phyloP scores from a whole-genome alignment of 2,329 filamentous ascomycete genomes.

The Teratosphaeria zuluensis region DNA sequence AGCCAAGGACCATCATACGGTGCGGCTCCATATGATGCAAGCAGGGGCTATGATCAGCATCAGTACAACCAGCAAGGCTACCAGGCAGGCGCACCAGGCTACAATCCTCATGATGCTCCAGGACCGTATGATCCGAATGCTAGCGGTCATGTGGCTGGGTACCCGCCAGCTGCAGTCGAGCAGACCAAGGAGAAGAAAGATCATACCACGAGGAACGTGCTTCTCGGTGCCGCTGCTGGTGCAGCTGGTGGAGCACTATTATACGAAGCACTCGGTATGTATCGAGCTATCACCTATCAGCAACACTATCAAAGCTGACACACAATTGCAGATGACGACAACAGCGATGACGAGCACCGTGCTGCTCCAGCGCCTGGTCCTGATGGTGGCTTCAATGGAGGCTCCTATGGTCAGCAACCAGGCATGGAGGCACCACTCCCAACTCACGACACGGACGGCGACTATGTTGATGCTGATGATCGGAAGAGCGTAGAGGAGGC shows the following conservation, averaged over 20 bases:
- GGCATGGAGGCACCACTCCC: conserved; percentile 3
- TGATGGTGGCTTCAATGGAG: neutral
- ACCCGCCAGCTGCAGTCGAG: conserved; percentile 13
- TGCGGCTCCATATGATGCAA: conserved; percentile 15
- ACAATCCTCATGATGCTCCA: conserved; percentile 2
- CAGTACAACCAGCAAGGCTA: conserved; percentile 1
- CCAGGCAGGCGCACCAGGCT: conserved; percentile 4
- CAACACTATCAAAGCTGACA: conserved; percentile 7
- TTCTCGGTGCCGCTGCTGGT: conserved; percentile 49
- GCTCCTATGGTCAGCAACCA: neutral
- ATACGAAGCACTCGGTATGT: conserved; percentile 47
- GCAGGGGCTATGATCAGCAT: conserved; percentile 1
- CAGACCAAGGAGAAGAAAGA: conserved; percentile 26
- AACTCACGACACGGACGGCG: conserved; percentile 7
- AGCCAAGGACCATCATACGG: conserved; percentile 5
- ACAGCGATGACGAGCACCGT: conserved; percentile 25
- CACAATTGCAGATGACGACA: conserved; percentile 21
- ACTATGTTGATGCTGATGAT: conserved; percentile 16
- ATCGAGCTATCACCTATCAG: neutral
- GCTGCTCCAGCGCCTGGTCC: conserved; percentile 1
- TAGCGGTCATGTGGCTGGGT: conserved; percentile 7
- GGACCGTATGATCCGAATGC: conserved; percentile 11
- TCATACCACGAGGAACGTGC: conserved; percentile 35
- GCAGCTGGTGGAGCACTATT: conserved; percentile 49
- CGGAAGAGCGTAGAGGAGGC: conserved; percentile 33